Evolutionary conservation across 1,139 yeast species (phyloP), one percentile per base, ranked within the genome.

Genomic region (Diutina pseudorugosa): DNA sequence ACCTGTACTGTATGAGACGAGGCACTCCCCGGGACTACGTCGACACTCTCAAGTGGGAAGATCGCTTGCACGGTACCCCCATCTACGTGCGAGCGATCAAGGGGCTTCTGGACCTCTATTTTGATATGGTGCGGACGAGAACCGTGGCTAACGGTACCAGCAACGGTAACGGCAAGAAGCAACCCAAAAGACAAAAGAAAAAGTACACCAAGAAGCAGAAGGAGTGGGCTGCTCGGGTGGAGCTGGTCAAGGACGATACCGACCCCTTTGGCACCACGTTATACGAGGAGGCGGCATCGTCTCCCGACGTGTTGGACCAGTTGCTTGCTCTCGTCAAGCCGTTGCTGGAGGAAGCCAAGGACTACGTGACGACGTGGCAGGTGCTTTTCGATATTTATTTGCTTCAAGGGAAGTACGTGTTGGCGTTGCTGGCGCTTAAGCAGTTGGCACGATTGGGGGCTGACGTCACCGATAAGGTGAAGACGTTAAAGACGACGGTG

Each of bases 1-100:
- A 93, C 66, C 83, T 86, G 49, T 93, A 89, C 66, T 85, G 96
- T 65, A 80, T 88, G 75, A 81, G 97, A 69, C 82, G 85, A 60
- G 98, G 98, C 16, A 88, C 98, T 4, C 84, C 94, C 27, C 77
- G 95, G 57, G 84, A 93, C 23, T 93, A 93, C 62, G 60, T 87
- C 42, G 83, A 81, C 27, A 80, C 87, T 74, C 60, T 91, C 53
- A 68, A 72, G 51, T 93, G 98, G 98, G 95, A 84, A 56, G 94
- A 90, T 62, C 64, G 70, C 21, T 66, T 93, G 47, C 89, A 76
- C 63, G 66, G 81, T 3, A 81, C 86, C 47, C 89, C 94, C 2
- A 76, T 83, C 50, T 90, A 80, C 64, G 72, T 78, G 20, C 76
- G 95, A 55, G 89, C 88, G 0, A 75, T 85, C 55, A 68, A 70